These are phyloP conservation scores for Posidonia oceanica DNA, from an alignment of 116 monocot genomes.

Conservation along the genomic window DNA sequence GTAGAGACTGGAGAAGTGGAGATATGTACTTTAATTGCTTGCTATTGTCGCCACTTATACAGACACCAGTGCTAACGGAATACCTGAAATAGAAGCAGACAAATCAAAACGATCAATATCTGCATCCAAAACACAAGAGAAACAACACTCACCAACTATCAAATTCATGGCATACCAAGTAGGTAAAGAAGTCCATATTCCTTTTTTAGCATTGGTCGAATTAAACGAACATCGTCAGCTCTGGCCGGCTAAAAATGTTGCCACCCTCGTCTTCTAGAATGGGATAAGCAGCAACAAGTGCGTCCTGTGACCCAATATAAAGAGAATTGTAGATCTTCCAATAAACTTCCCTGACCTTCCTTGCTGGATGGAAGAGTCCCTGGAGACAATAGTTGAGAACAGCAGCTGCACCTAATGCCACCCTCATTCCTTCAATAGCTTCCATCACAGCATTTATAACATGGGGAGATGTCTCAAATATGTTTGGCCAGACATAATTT, in stretches of 20 bases:
- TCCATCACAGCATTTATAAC: constrained; percentile 99
- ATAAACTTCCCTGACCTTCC: constrained; percentile 92
- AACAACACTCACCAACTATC: too few relatives aligned
- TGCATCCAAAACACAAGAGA: too few relatives aligned
- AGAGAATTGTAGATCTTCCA: constrained; percentile 98
- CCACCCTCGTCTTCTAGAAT: constrained; percentile 59
- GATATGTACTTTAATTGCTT: too few relatives aligned
- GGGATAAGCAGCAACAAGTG: constrained; percentile 89
- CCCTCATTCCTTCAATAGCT: constrained; percentile 96
- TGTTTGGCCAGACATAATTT: constrained; percentile 98
- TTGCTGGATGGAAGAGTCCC: constrained; percentile 90
- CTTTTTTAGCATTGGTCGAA: too few relatives aligned
- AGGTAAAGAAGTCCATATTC: too few relatives aligned
- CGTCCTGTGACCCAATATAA: constrained; percentile 91
- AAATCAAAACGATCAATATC: too few relatives aligned
- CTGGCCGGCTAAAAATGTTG: constrained; percentile 68
- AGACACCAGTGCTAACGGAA: too few relatives aligned
- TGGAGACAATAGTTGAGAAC: constrained; percentile 95
- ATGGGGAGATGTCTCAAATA: constrained; percentile 94
- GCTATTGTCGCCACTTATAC: too few relatives aligned
- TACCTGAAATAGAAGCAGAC: too few relatives aligned
- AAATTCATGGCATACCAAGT: too few relatives aligned
- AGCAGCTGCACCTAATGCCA: constrained; percentile 78
- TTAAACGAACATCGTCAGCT: constrained; percentile 57
- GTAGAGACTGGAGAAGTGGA: too few relatives aligned